Evolutionary conservation across 2,329 filamentous ascomycete genomes (phyloP).

Genomic region (Ophiosphaerella narmari): DNA sequence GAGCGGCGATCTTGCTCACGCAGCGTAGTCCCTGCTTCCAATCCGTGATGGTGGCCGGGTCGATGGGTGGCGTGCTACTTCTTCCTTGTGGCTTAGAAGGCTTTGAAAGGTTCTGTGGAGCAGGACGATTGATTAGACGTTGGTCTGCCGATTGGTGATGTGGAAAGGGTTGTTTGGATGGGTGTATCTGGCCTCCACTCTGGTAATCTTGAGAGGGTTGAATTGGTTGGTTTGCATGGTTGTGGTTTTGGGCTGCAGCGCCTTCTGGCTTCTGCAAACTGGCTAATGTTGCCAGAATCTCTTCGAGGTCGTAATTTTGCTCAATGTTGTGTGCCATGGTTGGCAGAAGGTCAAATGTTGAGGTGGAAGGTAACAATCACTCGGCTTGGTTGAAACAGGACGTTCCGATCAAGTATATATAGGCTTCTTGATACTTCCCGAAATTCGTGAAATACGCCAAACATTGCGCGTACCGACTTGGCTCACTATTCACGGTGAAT

Average conservation of each 20-base stretch:
- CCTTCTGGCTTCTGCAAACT: slow-evolving; percentile 27
- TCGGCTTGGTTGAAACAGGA: neutral
- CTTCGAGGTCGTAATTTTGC: slow-evolving; percentile 37
- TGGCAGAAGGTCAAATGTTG: neutral
- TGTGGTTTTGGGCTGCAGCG: slow-evolving; percentile 15
- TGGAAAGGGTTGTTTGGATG: slow-evolving; percentile 1
- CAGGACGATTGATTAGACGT: slow-evolving; percentile 20
- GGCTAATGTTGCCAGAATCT: slow-evolving; percentile 43
- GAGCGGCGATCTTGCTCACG: slow-evolving; percentile 52
- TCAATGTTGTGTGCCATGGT: slow-evolving; percentile 38
- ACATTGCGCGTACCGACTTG: slow-evolving; percentile 17
- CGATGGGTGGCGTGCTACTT: slow-evolving; percentile 38
- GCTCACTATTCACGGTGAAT: slow-evolving; percentile 10
- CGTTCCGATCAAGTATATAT: neutral
- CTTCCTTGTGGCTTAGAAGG: slow-evolving; percentile 19
- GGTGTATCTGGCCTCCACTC: slow-evolving; percentile 2
- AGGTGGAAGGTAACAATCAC: neutral
- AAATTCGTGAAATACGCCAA: slow-evolving; percentile 1
- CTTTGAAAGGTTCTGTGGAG: slow-evolving; percentile 18
- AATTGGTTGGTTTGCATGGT: slow-evolving; percentile 6
- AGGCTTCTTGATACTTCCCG: neutral
- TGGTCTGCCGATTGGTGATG: slow-evolving; percentile 26
- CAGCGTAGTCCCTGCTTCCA: slow-evolving; percentile 55
- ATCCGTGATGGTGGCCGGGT: slow-evolving; percentile 54
- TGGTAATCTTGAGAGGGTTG: slow-evolving; percentile 10